Conservation (phyloP, 495 filamentous ascomycete genomes). For the Lentithecium fluviatile region DNA sequence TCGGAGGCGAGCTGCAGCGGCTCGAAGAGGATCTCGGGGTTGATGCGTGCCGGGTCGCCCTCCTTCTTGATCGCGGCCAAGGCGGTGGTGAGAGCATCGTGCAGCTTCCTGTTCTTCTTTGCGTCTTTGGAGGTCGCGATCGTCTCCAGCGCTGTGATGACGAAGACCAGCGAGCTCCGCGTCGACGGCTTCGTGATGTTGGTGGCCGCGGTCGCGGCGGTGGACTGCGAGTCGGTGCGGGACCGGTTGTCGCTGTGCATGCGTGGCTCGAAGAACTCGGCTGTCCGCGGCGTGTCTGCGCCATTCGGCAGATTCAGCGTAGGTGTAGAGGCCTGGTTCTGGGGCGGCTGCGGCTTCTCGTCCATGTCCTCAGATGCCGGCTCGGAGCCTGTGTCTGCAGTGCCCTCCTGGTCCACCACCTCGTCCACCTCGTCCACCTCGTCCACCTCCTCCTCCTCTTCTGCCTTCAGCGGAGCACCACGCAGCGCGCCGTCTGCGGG, state of each 20-base stretch:
- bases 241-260: conserved; percentile 26
- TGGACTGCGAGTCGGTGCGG: conserved; percentile 60
- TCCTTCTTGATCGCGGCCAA: conserved; percentile 75
- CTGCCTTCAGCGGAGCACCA: not conserved
- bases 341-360: conserved; percentile 2
- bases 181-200: conserved; percentile 53
- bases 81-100: conserved; percentile 75
- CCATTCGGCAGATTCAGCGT: conserved; percentile 21
- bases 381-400: conserved; percentile 12
- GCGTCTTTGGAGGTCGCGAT: conserved; percentile 89
- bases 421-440: conserved; percentile 13
- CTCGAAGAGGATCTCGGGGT: conserved; percentile 88
- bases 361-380: conserved; percentile 13
- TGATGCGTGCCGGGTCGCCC: conserved; percentile 63
- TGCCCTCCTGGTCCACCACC: conserved; percentile 12
- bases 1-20: conserved; percentile 86
- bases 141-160: conserved; percentile 84
- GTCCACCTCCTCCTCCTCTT: conserved; percentile 4
- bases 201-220: conserved; percentile 51
- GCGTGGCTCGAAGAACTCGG: conserved; percentile 35
- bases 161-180: conserved; percentile 92
- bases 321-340: conserved; percentile 23
- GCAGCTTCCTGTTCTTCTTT: conserved; percentile 72
- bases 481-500: not conserved
- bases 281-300: conserved; percentile 27